Base-by-base conservation (phyloP, 2,329 filamentous ascomycete genomes). In the Ilyonectria mors-panacis region DNA sequence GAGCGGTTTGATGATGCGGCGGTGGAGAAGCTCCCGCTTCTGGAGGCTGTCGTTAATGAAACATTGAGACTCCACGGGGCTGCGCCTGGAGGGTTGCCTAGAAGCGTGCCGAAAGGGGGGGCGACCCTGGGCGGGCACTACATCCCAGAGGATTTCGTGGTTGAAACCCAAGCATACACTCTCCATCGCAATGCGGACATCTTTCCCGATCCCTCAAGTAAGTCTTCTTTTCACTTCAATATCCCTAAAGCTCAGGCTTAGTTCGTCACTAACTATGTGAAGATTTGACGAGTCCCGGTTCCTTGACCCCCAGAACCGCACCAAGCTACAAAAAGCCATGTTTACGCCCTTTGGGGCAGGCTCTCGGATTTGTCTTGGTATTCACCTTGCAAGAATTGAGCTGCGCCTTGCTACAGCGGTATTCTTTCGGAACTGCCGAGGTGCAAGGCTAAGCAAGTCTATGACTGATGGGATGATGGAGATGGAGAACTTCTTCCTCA, bases 311-410 rank as follows among this genome's bases (percentile, higher is more conserved):
- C 35, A 59, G 10, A 48, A 33, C 6, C 17, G 37, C 2, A 60
- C 33, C 23, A 37, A 37, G 26, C 6, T 35, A 3, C 26, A 51
- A 13, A 67, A 67, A 17, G 19, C 33, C 1, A 39, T 64, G 0
- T 30, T 63, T 0, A 58, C 68, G 0, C 65, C 70, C 0, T 73
- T 73, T 5, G 70, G 70, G 0, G 68, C 60, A 15, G 70, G 70
- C 0, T 67, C 70, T 4, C n/a, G 68, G 3, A 53, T 63, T 1
- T 73, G 70, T 0, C 58, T 73, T 1, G 70, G 70, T 0, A 13
- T 71, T 6, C 70, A 73, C 2, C 33, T 72, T 1, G 70, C 70
- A 1, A 66, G 63, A 21, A 73, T 64, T 48, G 70, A 73, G 13
- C 15, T 73, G 0, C 59, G 70, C 5, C 66, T 71, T 12, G 68